Evolutionary conservation across 371 early-diverging fungal species (phyloP).

Genomic region (Mucor racemosus): DNA sequence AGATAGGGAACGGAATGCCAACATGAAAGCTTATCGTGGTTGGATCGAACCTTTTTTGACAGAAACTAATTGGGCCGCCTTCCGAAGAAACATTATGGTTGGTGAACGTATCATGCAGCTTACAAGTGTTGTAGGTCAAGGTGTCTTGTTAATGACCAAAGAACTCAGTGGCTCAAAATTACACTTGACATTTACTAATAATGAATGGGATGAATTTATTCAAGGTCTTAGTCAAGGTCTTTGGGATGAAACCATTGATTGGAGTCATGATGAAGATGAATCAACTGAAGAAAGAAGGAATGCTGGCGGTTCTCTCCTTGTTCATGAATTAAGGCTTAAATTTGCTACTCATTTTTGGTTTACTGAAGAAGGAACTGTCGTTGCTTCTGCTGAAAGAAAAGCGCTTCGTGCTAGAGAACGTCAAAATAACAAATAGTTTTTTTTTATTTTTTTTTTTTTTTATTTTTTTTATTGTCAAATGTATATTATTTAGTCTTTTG

Average conservation of each 20-base stretch:
- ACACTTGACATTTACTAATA: slow-evolving; percentile 55
- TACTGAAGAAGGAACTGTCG: slow-evolving; percentile 22
- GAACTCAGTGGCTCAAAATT: slow-evolving; percentile 55
- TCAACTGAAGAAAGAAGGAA: not conserved
- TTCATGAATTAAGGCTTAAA: slow-evolving; percentile 28
- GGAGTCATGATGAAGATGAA: slow-evolving; percentile 30
- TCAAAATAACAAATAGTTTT: slow-evolving; percentile 8
- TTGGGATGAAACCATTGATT: slow-evolving; percentile 46
- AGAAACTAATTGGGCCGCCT: slow-evolving; percentile 56
- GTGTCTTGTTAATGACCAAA: slow-evolving; percentile 53
- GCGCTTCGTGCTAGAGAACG: slow-evolving; percentile 24
- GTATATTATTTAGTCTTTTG: not conserved
- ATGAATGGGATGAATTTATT: slow-evolving; percentile 57
- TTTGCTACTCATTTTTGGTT: slow-evolving; percentile 42
- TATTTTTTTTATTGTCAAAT: not conserved
- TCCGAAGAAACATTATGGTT: slow-evolving; percentile 53
- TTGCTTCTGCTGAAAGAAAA: slow-evolving; percentile 25
- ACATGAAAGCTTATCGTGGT: slow-evolving; percentile 55
- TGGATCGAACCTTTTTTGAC: slow-evolving; percentile 51
- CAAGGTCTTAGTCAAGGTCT: slow-evolving; percentile 37
- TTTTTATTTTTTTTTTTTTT: not conserved
- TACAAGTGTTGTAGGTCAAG: slow-evolving; percentile 48
- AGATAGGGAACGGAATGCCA: slow-evolving; percentile 39
- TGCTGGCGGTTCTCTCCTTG: slow-evolving; percentile 21
- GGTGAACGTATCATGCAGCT: slow-evolving; percentile 55